phyloP scores from a whole-genome alignment of 805 yeast species.

The Scheffersomyces coipomensis region DNA sequence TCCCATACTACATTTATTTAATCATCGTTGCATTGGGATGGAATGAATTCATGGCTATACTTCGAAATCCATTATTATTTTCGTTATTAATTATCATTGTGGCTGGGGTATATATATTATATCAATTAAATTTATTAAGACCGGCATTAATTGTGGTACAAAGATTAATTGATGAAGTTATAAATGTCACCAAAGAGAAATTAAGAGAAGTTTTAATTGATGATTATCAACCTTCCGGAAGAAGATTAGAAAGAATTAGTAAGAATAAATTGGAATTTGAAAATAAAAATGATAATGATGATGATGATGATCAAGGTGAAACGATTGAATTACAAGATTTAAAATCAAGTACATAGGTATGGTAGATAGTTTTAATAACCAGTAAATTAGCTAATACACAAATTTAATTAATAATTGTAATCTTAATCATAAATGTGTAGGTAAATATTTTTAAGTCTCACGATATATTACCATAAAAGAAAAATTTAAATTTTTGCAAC shows the following conservation, averaged over 20 bases:
- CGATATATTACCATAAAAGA: no score
- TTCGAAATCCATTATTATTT: conserved; percentile 83
- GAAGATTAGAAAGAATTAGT: conserved; percentile 14
- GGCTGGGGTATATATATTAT: conserved; percentile 65
- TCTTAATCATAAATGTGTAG: no score
- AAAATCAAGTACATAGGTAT: no score
- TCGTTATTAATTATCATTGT: conserved; percentile 55
- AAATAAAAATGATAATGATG: neutral
- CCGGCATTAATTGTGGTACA: conserved; percentile 66
- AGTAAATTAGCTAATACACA: no score
- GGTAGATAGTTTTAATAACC: no score
- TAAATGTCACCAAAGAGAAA: conserved; percentile 57
- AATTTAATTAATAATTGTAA: no score
- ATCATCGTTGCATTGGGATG: conserved; percentile 80
- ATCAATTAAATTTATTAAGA: conserved; percentile 69
- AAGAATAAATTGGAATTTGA: no score
- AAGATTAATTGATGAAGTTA: conserved; percentile 56
- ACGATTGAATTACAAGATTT: conserved; percentile 12
- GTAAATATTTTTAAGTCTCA: no score
- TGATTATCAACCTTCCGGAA: conserved; percentile 33
- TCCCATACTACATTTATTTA: conserved; percentile 81
- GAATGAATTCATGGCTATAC: conserved; percentile 89
- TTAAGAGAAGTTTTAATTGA: conserved; percentile 59
- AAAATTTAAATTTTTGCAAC: no score
- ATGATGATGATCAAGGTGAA: conserved; percentile 2